phyloP scores from a whole-genome alignment of 257 asterid genomes.

The Solanum lignicaule region DNA sequence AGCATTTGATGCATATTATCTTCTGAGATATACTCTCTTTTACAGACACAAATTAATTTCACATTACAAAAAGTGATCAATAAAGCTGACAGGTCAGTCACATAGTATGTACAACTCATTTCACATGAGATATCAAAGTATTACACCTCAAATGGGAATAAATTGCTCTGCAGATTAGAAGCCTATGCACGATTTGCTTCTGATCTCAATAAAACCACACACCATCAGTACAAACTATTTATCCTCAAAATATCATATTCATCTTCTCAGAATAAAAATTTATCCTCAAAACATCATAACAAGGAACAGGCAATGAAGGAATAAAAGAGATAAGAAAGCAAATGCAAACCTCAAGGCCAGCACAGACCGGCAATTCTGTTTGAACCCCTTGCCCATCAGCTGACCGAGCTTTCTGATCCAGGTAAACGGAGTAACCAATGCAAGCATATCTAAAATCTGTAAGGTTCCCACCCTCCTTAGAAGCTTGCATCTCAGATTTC shows the following conservation, averaged over 20 bases:
- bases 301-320: slow-evolving; percentile 1
- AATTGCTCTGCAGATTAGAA: neutral
- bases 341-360: slow-evolving; percentile 78
- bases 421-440: slow-evolving; percentile 67
- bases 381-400: slow-evolving; percentile 28
- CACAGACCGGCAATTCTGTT: slow-evolving; percentile 63
- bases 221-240: neutral
- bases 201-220: neutral
- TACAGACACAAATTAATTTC: neutral
- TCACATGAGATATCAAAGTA: neutral
- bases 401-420: slow-evolving; percentile 33
- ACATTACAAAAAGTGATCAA: neutral
- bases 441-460: slow-evolving; percentile 71
- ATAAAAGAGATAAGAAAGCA: neutral
- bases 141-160: neutral
- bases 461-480: slow-evolving; percentile 61
- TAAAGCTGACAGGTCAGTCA: neutral
- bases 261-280: neutral
- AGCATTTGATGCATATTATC: neutral
- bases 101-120: neutral
- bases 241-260: neutral
- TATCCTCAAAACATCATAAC: neutral
- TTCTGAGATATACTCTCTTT: neutral
- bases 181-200: neutral
- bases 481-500: slow-evolving; percentile 54